A percentile compares a stretch with the other conserved stretches of the same genome.
phyloP scores from a whole-genome alignment of 306 rosid species.

The Crataegus laevigata region DNA sequence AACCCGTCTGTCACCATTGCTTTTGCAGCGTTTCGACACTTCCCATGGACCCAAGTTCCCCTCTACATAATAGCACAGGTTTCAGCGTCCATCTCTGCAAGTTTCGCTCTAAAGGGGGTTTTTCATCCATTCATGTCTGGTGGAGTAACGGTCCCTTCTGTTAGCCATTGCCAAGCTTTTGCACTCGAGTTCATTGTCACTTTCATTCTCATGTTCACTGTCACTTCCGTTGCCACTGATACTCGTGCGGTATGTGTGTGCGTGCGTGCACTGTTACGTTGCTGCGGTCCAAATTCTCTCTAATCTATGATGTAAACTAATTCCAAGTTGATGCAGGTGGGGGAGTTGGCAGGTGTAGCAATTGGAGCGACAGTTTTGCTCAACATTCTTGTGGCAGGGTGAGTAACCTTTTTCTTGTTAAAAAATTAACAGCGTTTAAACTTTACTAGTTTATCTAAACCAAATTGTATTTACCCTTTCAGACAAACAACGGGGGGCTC shows the following conservation, averaged over 20 bases:
- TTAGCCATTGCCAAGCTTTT: constrained; percentile 33
- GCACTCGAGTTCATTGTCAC: constrained; percentile 44
- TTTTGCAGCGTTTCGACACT: constrained; percentile 31
- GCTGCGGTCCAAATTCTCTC: neutral
- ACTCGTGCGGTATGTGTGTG: constrained; percentile 30
- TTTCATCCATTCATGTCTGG: constrained; percentile 33
- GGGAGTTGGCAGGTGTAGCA: constrained; percentile 40
- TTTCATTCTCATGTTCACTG: constrained; percentile 46
- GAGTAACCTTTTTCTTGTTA: neutral
- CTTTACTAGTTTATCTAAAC: neutral
- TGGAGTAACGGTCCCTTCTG: constrained; percentile 47
- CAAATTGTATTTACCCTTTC: neutral
- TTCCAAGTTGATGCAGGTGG: constrained; percentile 35
- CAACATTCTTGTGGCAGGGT: constrained; percentile 58
- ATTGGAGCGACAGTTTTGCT: constrained; percentile 57
- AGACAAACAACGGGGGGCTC: constrained; percentile 56
- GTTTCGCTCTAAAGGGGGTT: constrained; percentile 25
- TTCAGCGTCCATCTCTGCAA: constrained; percentile 28
- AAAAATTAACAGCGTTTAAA: neutral
- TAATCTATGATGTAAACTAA: too few relatives aligned
- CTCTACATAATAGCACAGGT: constrained; percentile 40
- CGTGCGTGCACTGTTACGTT: too few relatives aligned
- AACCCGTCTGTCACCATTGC: constrained; percentile 62
- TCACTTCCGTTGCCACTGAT: constrained; percentile 43
- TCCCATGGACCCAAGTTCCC: constrained; percentile 34